phyloP scores from a whole-genome alignment of 2,329 filamentous ascomycete species.

The Phialemoniopsis sp. region DNA sequence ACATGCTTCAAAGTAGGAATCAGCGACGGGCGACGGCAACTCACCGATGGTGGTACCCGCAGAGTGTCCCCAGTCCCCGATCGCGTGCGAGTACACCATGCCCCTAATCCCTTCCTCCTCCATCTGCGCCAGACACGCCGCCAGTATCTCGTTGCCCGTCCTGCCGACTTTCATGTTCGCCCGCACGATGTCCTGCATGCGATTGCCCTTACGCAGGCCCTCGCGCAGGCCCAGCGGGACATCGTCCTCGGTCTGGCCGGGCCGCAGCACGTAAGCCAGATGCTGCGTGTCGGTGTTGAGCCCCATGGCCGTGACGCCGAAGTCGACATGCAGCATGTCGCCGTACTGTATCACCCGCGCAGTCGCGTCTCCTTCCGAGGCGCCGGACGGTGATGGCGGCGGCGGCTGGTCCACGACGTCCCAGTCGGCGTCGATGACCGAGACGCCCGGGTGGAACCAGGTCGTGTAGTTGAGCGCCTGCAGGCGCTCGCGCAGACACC shows the following conservation, averaged over 20 bases:
- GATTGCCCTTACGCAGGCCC: constrained; percentile 39
- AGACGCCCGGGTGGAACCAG: constrained; percentile 46
- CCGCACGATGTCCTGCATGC: constrained; percentile 42
- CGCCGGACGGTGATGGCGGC: not conserved
- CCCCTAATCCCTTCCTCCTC: constrained; percentile 35
- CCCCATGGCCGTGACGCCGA: constrained; percentile 22
- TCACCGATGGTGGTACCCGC: constrained; percentile 42
- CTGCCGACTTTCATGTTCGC: constrained; percentile 36
- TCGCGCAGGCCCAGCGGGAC: constrained; percentile 34
- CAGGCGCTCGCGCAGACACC: constrained; percentile 46
- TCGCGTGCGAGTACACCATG: constrained; percentile 43
- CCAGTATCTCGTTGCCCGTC: constrained; percentile 40
- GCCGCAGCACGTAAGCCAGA: constrained; percentile 41
- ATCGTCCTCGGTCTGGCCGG: constrained; percentile 32
- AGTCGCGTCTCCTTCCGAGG: constrained; percentile 8
- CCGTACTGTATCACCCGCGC: constrained; percentile 32
- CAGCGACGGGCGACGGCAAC: constrained; percentile 4
- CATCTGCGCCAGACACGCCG: constrained; percentile 32
- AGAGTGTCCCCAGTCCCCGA: constrained; percentile 47
- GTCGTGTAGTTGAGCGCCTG: constrained; percentile 45
- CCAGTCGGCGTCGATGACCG: constrained; percentile 24
- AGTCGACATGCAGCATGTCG: constrained; percentile 44
- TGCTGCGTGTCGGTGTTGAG: constrained; percentile 35
- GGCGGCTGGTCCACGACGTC: too few relatives aligned
- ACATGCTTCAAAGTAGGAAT: not conserved